Percentiles rank a stretch among this genome's conserved stretches.
Evolutionary conservation across 108 stramenopile genomes (phyloP).

Genomic region (Skeletonema menzelii): DNA sequence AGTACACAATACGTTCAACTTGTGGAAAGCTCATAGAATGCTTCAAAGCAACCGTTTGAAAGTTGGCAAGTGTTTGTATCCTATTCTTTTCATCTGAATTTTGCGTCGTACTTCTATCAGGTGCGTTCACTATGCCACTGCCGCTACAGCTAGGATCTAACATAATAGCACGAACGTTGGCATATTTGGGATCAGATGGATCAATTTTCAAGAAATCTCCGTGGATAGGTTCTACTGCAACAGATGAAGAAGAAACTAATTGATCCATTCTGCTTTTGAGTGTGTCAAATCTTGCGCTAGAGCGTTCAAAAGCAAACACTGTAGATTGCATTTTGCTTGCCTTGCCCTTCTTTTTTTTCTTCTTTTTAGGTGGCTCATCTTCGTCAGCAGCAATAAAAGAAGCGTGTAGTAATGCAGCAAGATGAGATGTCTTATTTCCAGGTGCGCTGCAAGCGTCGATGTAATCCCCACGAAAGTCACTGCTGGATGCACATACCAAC

Average conservation of each 20-base stretch:
- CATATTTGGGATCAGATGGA: slow-evolving; percentile 47
- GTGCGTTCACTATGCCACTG: slow-evolving; percentile 88
- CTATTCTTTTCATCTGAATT: slow-evolving; percentile 35
- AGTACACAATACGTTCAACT: slow-evolving; percentile 94
- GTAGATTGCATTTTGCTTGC: slow-evolving; percentile 30
- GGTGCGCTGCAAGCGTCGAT: slow-evolving; percentile 99
- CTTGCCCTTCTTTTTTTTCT: slow-evolving; percentile 18
- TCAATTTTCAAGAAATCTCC: slow-evolving; percentile 88
- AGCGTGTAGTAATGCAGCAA: slow-evolving; percentile 78
- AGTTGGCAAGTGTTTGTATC: slow-evolving; percentile 77
- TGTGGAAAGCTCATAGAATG: slow-evolving; percentile 90
- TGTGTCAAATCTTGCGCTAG: slow-evolving; percentile 64
- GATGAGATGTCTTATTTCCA: slow-evolving; percentile 98
- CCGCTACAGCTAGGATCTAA: slow-evolving; percentile 99
- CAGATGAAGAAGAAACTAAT: slow-evolving; percentile 27
- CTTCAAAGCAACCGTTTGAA: slow-evolving; percentile 86
- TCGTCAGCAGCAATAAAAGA: slow-evolving; percentile 6
- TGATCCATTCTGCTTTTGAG: slow-evolving; percentile 69
- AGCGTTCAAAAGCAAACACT: slow-evolving; percentile 93
- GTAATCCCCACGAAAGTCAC: slow-evolving; percentile 33
- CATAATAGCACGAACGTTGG: slow-evolving; percentile 81
- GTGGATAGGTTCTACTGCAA: slow-evolving; percentile 54
- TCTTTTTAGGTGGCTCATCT: slow-evolving; percentile 1
- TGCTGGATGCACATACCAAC: slow-evolving; percentile 31
- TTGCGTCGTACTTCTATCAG: slow-evolving; percentile 63